phyloP scores from a whole-genome alignment of 176 grass and related monocot species.

The Triticum dicoccoides region DNA sequence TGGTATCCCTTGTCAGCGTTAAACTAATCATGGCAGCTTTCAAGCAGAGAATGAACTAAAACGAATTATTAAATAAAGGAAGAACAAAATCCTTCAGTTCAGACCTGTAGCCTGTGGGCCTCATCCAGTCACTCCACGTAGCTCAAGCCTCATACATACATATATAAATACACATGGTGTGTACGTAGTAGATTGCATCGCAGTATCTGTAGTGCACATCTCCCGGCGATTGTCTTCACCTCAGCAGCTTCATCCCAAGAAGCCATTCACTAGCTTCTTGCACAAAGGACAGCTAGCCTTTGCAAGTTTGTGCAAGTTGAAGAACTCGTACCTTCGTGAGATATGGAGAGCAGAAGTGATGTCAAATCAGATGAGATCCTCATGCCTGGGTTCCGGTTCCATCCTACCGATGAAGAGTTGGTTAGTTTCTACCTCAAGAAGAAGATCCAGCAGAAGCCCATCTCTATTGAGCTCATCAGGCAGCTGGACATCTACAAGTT shows the following conservation, averaged over 20 bases:
- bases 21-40: conserved; percentile 37
- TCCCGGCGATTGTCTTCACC: conserved; percentile 28
- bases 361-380: conserved; percentile 58
- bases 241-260: conserved; percentile 31
- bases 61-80: conserved; percentile 14
- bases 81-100: conserved; percentile 15
- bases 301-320: conserved; percentile 15
- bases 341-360: conserved; percentile 52
- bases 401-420: conserved; percentile 74
- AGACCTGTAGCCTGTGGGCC: neutral
- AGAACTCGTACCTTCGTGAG: conserved; percentile 8
- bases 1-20: conserved; percentile 7
- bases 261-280: conserved; percentile 18
- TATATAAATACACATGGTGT: conserved; percentile 43
- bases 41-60: conserved; percentile 38
- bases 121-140: neutral
- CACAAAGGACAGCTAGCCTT: neutral
- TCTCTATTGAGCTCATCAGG: conserved; percentile 73
- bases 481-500: conserved; percentile 78
- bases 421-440: conserved; percentile 76
- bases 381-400: conserved; percentile 67
- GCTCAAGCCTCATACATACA: neutral
- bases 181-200: conserved; percentile 15
- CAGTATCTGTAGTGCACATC: conserved; percentile 9
- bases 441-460: conserved; percentile 65